phyloP scores from a whole-genome alignment of 2,329 filamentous ascomycete genomes.

The Pestalotiopsis sp. region DNA sequence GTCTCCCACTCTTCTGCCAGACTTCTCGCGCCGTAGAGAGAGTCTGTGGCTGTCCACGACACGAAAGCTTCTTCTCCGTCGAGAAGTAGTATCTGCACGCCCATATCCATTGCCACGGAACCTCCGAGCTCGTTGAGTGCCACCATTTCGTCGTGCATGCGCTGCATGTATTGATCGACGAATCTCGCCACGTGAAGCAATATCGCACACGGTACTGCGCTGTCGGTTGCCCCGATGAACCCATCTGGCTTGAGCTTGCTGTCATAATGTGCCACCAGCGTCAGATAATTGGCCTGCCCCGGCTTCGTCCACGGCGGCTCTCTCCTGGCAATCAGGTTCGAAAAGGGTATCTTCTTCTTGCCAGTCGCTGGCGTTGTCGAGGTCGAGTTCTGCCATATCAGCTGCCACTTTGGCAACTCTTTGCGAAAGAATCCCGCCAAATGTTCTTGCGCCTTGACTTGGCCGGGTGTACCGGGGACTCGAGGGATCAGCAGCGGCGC shows the following conservation, averaged over 20 bases:
- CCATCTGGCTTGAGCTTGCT: conserved; percentile 70
- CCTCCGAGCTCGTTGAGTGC: conserved; percentile 48
- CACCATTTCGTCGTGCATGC: conserved; percentile 72
- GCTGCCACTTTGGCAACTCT: conserved; percentile 67
- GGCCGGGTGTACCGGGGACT: conserved; percentile 72
- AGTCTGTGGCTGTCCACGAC: conserved; percentile 71
- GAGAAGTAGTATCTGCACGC: conserved; percentile 76
- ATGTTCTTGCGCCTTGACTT: conserved; percentile 65
- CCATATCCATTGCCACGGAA: conserved; percentile 65
- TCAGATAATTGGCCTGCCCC: conserved; percentile 72
- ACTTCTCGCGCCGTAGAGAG: conserved; percentile 75
- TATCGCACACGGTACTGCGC: conserved; percentile 81
- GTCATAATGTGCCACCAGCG: conserved; percentile 83
- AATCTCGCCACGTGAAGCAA: conserved; percentile 74
- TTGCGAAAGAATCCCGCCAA: conserved; percentile 70
- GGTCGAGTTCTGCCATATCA: conserved; percentile 75
- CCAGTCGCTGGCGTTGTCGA: conserved; percentile 66
- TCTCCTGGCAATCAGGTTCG: conserved; percentile 73
- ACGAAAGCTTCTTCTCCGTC: conserved; percentile 84
- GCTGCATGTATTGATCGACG: conserved; percentile 69
- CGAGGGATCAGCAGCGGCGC: conserved; percentile 74
- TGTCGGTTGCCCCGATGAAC: conserved; percentile 84
- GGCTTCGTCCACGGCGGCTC: conserved; percentile 74
- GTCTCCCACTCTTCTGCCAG: conserved; percentile 73
- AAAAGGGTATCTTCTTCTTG: conserved; percentile 66